Percentiles rank a stretch among this genome's conserved stretches.
phyloP scores from a whole-genome alignment of 805 yeast species.

The Pichia exigua region DNA sequence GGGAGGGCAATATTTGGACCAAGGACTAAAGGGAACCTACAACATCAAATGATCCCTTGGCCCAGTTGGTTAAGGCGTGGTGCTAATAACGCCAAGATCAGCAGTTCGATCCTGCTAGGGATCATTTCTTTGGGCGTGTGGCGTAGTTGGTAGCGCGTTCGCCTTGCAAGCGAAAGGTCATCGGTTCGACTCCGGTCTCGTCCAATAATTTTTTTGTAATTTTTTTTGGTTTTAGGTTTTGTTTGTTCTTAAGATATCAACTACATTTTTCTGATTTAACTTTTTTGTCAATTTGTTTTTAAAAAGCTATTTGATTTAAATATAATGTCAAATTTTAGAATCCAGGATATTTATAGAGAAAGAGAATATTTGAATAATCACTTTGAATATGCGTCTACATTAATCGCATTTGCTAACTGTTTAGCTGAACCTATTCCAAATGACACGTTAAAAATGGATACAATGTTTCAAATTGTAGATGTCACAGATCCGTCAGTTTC shows the following conservation, averaged over 20 bases:
- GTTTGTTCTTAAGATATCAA: no score
- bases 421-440: conserved; percentile 6
- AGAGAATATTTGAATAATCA: neutral
- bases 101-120: conserved; percentile 72
- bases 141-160: conserved; percentile 76
- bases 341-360: conserved; percentile 7
- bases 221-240: conserved; percentile 9
- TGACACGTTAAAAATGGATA: neutral
- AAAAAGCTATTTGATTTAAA: no score
- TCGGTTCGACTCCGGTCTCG: conserved; percentile 73
- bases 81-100: conserved; percentile 34
- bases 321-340: neutral
- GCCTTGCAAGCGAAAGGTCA: conserved; percentile 38
- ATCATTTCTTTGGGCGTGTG: conserved; percentile 53
- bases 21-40: no score
- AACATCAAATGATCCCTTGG: conserved; percentile 29
- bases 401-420: conserved; percentile 7
- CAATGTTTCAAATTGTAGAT: conserved; percentile 49
- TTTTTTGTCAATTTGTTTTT: no score
- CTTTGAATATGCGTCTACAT: neutral
- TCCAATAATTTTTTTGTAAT: conserved; percentile 33
- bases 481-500: conserved; percentile 48
- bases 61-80: conserved; percentile 40
- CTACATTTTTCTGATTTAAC: no score
- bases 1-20: no score